Evolutionary conservation across 179 eudicot species (phyloP).

Genomic region (Beta lomatogona): DNA sequence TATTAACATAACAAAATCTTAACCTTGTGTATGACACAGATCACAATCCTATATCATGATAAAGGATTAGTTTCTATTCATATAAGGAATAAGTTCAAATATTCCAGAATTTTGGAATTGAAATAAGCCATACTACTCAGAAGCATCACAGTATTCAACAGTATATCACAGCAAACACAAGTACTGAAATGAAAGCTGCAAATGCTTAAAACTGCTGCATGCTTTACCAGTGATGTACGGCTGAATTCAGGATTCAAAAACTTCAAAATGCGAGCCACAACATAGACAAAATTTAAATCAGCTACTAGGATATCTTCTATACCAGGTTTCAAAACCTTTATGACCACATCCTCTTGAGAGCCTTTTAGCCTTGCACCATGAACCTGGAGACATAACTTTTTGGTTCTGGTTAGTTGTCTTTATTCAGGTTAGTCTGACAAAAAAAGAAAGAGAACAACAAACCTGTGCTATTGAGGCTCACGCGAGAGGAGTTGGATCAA

Average conservation of each 20-base stretch:
- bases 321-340: slow-evolving; percentile 97
- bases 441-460: slow-evolving; percentile 8
- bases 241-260: slow-evolving; percentile 86
- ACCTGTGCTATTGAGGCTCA: slow-evolving; percentile 99
- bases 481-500: slow-evolving; percentile 94
- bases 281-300: slow-evolving; percentile 90
- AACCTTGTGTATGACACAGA: too few relatives aligned
- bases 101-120: background rate
- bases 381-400: slow-evolving; percentile 54
- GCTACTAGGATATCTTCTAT: slow-evolving; percentile 91
- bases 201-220: slow-evolving; percentile 2
- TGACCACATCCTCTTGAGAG: slow-evolving; percentile 84
- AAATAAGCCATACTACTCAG: background rate
- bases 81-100: background rate
- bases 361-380: slow-evolving; percentile 93
- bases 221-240: slow-evolving; percentile 87
- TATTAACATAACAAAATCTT: too few relatives aligned
- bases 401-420: slow-evolving; percentile 23
- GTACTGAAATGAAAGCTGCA: background rate
- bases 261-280: slow-evolving; percentile 90
- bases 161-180: background rate
- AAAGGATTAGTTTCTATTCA: background rate
- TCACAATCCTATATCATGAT: background rate
- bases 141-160: background rate
- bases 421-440: slow-evolving; percentile 10